These are phyloP conservation scores for Debaryomyces nepalensis DNA, from an alignment of 1,139 yeast species.

Conservation along the genomic window DNA sequence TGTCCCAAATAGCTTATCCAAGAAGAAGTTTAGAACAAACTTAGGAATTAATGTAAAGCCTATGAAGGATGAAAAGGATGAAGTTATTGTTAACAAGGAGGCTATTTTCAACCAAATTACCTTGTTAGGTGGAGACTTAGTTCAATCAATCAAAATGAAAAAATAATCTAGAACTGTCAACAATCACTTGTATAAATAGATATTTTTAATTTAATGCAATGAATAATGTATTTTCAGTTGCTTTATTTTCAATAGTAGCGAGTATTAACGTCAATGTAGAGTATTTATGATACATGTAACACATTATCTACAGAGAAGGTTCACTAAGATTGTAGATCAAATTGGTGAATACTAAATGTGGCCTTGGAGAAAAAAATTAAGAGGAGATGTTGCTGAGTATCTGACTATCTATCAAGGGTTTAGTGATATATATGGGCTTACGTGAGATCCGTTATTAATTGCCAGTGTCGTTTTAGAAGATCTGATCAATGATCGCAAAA, in stretches of 20 bases:
- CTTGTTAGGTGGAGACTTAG: conserved; percentile 74
- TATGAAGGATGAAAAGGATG: conserved; percentile 47
- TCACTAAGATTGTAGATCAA: too few relatives aligned
- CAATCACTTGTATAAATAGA: background rate
- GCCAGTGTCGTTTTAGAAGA: too few relatives aligned
- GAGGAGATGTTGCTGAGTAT: too few relatives aligned
- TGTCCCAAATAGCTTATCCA: conserved; percentile 62
- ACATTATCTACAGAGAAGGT: too few relatives aligned
- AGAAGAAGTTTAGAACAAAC: conserved; percentile 76
- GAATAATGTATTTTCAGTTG: too few relatives aligned
- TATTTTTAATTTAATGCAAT: too few relatives aligned
- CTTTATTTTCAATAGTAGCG: too few relatives aligned
- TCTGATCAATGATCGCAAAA: too few relatives aligned
- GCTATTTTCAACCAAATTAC: conserved; percentile 75
- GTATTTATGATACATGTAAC: too few relatives aligned
- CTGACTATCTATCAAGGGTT: conserved; percentile 14
- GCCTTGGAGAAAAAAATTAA: too few relatives aligned
- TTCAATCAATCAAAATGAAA: conserved; percentile 35
- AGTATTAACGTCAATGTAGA: too few relatives aligned
- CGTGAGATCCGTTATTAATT: conserved; percentile 15
- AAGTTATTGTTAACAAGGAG: conserved; percentile 72
- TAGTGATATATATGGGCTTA: conserved; percentile 13
- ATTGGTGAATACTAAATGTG: too few relatives aligned
- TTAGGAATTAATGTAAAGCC: conserved; percentile 79
- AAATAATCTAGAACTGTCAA: conserved; percentile 18